Percentiles rank a stretch among this genome's conserved stretches.
These are phyloP conservation scores for Penicillium maclennaniae DNA, from an alignment of 495 filamentous ascomycete species.

Conservation along the genomic window DNA sequence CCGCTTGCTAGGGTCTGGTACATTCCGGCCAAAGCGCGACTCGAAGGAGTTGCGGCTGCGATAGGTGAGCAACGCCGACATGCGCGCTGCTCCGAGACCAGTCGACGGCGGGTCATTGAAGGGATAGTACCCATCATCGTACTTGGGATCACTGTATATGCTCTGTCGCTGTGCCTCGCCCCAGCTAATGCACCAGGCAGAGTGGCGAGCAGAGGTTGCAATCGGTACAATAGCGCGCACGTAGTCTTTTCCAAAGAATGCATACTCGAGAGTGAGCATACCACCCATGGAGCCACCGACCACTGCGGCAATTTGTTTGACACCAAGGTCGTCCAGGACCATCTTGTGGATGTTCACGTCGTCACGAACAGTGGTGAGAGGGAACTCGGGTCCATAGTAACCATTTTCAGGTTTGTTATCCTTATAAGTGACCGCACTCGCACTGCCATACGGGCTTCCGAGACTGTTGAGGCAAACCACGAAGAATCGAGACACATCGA, in stretches of 20 bases:
- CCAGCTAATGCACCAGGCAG: constrained; percentile 99
- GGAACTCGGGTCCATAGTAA: constrained; percentile 92
- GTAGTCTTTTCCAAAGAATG: constrained; percentile 93
- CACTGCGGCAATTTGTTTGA: constrained; percentile 80
- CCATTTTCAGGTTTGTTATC: constrained; percentile 71
- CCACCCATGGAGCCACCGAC: constrained; percentile 98
- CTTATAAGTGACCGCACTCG: constrained; percentile 87
- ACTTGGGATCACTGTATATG: constrained; percentile 98
- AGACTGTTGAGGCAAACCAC: constrained; percentile 94
- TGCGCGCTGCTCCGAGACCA: constrained; percentile 89
- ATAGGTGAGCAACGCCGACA: constrained; percentile 94
- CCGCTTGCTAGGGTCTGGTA: constrained; percentile 72
- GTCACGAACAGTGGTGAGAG: constrained; percentile 88
- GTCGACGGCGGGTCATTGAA: constrained; percentile 78
- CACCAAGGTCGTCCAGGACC: constrained; percentile 83
- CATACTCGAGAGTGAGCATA: constrained; percentile 95
- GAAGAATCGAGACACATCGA: constrained; percentile 90
- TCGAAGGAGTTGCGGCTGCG: constrained; percentile 96
- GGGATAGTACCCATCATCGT: constrained; percentile 92
- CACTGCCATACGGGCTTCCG: constrained; percentile 94
- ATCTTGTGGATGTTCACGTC: constrained; percentile 94
- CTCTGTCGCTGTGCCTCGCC: constrained; percentile 95
- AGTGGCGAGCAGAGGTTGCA: constrained; percentile 90
- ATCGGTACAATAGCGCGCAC: constrained; percentile 89
- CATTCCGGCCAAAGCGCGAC: constrained; percentile 89